Evolutionary conservation across 169 alveolate species (phyloP), one percentile per base, ranked within the genome.

Genomic region (Plasmodium knowlesi): DNA sequence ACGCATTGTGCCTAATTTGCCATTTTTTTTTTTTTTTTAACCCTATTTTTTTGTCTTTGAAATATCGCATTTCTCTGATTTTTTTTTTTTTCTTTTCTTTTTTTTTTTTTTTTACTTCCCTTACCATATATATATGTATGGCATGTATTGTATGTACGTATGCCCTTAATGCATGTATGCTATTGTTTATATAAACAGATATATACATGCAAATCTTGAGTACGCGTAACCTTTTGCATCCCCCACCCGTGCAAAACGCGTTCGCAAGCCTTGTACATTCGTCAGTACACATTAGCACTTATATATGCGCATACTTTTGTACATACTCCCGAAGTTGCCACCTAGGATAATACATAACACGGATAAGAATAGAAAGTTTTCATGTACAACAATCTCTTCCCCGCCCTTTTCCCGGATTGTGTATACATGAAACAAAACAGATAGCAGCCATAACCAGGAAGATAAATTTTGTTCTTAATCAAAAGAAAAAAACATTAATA

Each of bases 401-500:
- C 57, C n/a, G 16, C 16, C 57, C n/a, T 46, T 46, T 46, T 22
- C 50, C 2, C 9, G 22, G 39, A 14, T 53, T 82, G 54, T 54
- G 89, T 54, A 82, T 82, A 82, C 89, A 82, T 82, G 89, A 82
- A 82, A 82, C 53, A 10, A 39, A 53, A 14, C 22, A 82, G 54
- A 82, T 25, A 32, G 14, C 74, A 61, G 22, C 34, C 74, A 14
- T 19, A 82, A 53, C 89, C 61, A 82, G 76, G 50, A 78, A 37
- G 41, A 78, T 22, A 30, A 25, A 82, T 82, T 50, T 82, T 82
- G 67, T 82, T 30, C 43, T 82, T 50, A 37, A 37, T 19, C 39
- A 32, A 82, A 54, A 32, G 54, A 54, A 82, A 54, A 81, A 53
- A 53, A 81, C 53, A 43, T 28, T 14, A 81, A 81, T 19, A 81